A percentile compares a stretch with the other conserved stretches of the same genome.
phyloP scores from a whole-genome alignment of 352 stramenopile species.

The Halophytophthora batemanensis region DNA sequence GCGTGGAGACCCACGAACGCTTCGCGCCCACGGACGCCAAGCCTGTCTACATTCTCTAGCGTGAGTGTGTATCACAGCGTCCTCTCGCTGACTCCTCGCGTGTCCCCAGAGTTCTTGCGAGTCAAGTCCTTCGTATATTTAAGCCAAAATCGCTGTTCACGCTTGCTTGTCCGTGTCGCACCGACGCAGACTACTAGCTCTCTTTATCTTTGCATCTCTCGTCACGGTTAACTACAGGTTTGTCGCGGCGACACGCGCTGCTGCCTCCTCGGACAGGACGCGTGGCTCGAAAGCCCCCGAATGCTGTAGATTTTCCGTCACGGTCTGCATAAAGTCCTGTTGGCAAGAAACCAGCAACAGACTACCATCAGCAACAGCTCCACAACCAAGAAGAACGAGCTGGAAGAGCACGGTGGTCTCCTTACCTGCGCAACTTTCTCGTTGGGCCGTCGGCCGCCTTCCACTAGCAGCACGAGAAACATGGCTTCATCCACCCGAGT shows the following conservation, averaged over 20 bases:
- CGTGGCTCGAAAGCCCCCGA: constrained; percentile 52
- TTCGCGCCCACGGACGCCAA: constrained; percentile 62
- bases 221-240: constrained; percentile 1
- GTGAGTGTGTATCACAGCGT: constrained; percentile 9
- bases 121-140: too few relatives aligned
- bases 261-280: constrained; percentile 8
- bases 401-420: neutral
- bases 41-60: constrained; percentile 76
- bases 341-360: neutral
- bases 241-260: constrained; percentile 1
- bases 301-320: constrained; percentile 74
- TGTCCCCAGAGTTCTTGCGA: too few relatives aligned
- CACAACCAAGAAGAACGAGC: constrained; percentile 2
- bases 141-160: too few relatives aligned
- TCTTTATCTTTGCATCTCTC: neutral
- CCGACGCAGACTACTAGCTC: too few relatives aligned
- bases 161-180: too few relatives aligned
- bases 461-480: constrained; percentile 67
- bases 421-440: constrained; percentile 72
- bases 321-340: constrained; percentile 82
- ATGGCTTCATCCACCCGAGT: constrained; percentile 67
- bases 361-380: neutral
- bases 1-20: constrained; percentile 66
- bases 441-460: constrained; percentile 62
- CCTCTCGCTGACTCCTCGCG: neutral